Conservation (phyloP, 2,329 filamentous ascomycete genomes). For the Kalmusia sp. region DNA sequence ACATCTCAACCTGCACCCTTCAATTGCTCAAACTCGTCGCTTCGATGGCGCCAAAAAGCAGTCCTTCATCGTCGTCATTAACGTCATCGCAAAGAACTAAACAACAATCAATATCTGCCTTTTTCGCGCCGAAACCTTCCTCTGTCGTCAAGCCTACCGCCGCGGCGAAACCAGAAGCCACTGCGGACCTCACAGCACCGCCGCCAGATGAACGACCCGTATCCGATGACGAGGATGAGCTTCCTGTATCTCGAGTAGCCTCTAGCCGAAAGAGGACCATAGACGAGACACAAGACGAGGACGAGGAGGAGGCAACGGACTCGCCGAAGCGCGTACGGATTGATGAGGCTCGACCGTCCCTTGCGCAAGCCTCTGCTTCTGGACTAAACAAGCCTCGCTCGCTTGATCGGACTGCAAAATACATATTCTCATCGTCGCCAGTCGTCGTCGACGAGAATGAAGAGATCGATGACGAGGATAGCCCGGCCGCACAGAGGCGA, state of each 20-base stretch:
- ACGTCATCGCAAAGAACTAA: conserved; percentile 62
- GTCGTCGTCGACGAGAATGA: conserved; percentile 41
- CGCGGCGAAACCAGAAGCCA: conserved; percentile 17
- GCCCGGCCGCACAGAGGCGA: conserved; percentile 60
- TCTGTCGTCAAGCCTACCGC: conserved; percentile 37
- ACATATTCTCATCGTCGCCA: conserved; percentile 63
- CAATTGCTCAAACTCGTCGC: conserved; percentile 10
- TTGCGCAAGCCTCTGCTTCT: conserved; percentile 29
- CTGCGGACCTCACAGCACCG: conserved; percentile 27
- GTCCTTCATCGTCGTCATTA: conserved; percentile 32
- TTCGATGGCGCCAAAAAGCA: conserved; percentile 47
- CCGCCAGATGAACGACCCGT: conserved; percentile 17
- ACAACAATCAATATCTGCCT: conserved; percentile 84
- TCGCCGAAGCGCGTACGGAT: conserved; percentile 49
- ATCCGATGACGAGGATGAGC: conserved; percentile 22
- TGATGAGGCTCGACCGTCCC: conserved; percentile 27
- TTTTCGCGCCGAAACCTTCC: conserved; percentile 67
- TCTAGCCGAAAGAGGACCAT: conserved; percentile 33
- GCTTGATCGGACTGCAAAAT: conserved; percentile 62
- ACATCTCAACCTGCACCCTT: conserved; percentile 5
- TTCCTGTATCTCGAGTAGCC: conserved; percentile 15
- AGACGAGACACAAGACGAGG: conserved; percentile 48
- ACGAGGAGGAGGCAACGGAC: conserved; percentile 31
- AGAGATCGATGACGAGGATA: conserved; percentile 50
- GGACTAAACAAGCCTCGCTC: conserved; percentile 35